Evolutionary conservation across 2,329 filamentous ascomycete species (phyloP).

Genomic region (Mycogone perniciosa): DNA sequence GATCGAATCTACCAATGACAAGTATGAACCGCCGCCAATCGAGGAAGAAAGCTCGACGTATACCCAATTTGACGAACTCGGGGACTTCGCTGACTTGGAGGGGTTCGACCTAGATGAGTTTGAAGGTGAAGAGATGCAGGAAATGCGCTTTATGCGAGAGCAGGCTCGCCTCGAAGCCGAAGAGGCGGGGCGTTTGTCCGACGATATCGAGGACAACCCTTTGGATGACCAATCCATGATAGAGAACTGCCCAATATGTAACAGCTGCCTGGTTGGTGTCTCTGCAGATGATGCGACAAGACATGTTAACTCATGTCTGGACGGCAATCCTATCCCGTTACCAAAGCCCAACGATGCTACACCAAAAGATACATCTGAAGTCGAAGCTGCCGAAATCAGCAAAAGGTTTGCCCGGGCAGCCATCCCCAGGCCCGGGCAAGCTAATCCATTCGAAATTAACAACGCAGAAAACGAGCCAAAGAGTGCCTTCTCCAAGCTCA

Average conservation of each 20-base stretch:
- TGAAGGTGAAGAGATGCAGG: constrained; percentile 59
- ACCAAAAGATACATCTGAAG: constrained; percentile 18
- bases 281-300: constrained; percentile 62
- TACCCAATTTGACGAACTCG: constrained; percentile 31
- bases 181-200: constrained; percentile 37
- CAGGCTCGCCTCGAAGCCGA: constrained; percentile 61
- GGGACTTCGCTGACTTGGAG: constrained; percentile 41
- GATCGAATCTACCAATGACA: constrained; percentile 1
- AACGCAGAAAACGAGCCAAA: constrained; percentile 30
- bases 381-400: constrained; percentile 35
- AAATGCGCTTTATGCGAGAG: constrained; percentile 67
- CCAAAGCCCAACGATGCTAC: constrained; percentile 24
- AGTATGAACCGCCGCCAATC: constrained; percentile 14
- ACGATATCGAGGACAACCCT: constrained; percentile 29
- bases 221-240: constrained; percentile 26
- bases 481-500: constrained; percentile 87
- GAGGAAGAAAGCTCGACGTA: constrained; percentile 27
- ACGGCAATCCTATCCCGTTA: constrained; percentile 65
- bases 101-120: constrained; percentile 47
- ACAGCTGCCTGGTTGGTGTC: constrained; percentile 52
- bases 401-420: constrained; percentile 62
- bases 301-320: constrained; percentile 90
- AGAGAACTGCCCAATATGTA: constrained; percentile 70
- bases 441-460: constrained; percentile 64
- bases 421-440: constrained; percentile 71